These are phyloP conservation scores for Penicillium italicum DNA, from an alignment of 2,329 filamentous ascomycete genomes.

Conservation along the genomic window DNA sequence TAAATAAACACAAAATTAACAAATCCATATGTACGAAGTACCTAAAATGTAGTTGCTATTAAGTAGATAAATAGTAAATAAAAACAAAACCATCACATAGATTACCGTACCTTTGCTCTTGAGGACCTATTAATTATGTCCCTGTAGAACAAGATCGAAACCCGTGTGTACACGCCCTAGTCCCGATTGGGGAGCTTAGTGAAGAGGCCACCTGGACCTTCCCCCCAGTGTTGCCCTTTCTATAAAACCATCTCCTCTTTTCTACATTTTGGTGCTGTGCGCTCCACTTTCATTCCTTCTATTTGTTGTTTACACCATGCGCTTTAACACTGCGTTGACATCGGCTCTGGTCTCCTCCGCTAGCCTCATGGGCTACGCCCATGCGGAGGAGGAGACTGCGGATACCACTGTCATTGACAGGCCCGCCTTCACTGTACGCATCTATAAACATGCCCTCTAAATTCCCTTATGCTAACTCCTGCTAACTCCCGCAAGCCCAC, in stretches of 20 bases:
- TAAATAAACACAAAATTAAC: too few species aligned
- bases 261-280: slow-evolving; percentile 15
- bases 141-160: slow-evolving; percentile 9
- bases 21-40: too few species aligned
- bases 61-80: too few species aligned
- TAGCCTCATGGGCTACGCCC: slow-evolving; percentile 62
- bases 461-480: slow-evolving; percentile 1
- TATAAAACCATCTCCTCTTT: slow-evolving; percentile 32
- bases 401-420: slow-evolving; percentile 60
- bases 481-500: slow-evolving; percentile 62
- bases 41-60: too few species aligned
- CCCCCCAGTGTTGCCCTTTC: slow-evolving; percentile 19
- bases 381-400: slow-evolving; percentile 62
- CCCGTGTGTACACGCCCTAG: slow-evolving; percentile 16
- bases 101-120: too few species aligned
- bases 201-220: slow-evolving; percentile 48
- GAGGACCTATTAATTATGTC: too few species aligned
- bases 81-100: too few species aligned
- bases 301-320: slow-evolving; percentile 58
- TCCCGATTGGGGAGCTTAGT: slow-evolving; percentile 24
- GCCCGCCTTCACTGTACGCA: slow-evolving; percentile 81
- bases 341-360: slow-evolving; percentile 67
- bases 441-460: slow-evolving; percentile 6
- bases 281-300: slow-evolving; percentile 14
- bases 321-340: slow-evolving; percentile 75